phyloP scores from a whole-genome alignment of 2,329 filamentous ascomycete species.

The Aspergillus hiratsukae region DNA sequence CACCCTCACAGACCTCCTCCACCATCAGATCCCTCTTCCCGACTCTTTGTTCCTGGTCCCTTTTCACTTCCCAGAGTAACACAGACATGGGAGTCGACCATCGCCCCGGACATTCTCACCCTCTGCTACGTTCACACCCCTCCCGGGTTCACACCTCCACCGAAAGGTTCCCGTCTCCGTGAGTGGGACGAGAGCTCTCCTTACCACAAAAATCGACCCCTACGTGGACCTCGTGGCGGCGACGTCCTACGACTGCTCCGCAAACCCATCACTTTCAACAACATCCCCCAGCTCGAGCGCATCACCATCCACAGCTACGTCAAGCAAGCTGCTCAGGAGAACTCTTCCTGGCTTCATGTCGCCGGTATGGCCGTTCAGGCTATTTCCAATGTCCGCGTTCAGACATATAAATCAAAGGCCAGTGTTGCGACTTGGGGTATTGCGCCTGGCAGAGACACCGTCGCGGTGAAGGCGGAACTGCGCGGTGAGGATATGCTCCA shows the following conservation, averaged over 20 bases:
- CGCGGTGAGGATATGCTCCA: constrained; percentile 78
- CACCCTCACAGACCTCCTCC: constrained; percentile 90
- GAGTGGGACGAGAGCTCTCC: constrained; percentile 86
- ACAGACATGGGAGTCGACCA: constrained; percentile 83
- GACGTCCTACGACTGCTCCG: constrained; percentile 51
- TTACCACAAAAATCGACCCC: constrained; percentile 87
- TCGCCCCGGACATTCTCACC: constrained; percentile 82
- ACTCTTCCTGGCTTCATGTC: constrained; percentile 72
- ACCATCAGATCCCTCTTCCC: constrained; percentile 78
- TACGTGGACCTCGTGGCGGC: constrained; percentile 77
- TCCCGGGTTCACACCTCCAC: constrained; percentile 62
- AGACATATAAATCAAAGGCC: constrained; percentile 63
- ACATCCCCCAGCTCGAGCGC: constrained; percentile 75
- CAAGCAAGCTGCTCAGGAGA: constrained; percentile 62
- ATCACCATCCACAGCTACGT: constrained; percentile 76
- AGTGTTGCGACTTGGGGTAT: constrained; percentile 74
- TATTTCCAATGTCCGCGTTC: constrained; percentile 72
- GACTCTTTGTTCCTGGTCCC: constrained; percentile 83
- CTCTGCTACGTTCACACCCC: constrained; percentile 82
- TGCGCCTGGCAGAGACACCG: constrained; percentile 62
- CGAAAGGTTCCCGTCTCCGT: constrained; percentile 64
- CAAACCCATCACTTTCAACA: constrained; percentile 67
- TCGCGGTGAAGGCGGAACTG: constrained; percentile 71
- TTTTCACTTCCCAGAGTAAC: constrained; percentile 83
- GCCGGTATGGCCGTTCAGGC: constrained; percentile 80